These are phyloP conservation scores for Lactarius akahatsu DNA, from an alignment of 768 basidiomycete genomes.

Conservation along the genomic window DNA sequence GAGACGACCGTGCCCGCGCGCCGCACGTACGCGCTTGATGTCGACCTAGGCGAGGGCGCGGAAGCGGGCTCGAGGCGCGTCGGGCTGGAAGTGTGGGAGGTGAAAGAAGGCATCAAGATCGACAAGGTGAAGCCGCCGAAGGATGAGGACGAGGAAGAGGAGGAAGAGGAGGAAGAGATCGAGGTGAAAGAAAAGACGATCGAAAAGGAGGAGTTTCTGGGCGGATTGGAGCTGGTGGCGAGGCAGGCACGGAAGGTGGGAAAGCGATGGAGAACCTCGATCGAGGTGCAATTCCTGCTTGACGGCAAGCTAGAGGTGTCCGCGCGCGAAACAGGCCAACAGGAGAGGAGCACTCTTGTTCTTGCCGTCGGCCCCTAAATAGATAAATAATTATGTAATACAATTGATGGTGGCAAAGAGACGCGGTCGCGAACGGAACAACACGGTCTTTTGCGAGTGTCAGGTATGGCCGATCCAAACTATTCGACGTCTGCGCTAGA, in stretches of 20 bases:
- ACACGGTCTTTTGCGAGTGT: neutral
- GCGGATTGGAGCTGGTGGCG: conserved; percentile 38
- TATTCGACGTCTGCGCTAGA: neutral
- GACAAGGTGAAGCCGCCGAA: conserved; percentile 55
- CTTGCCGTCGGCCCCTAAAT: neutral
- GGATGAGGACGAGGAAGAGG: conserved; percentile 48
- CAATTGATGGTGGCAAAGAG: neutral
- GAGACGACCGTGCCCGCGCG: conserved; percentile 74
- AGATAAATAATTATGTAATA: neutral
- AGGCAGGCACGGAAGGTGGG: conserved; percentile 43
- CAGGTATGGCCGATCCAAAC: neutral
- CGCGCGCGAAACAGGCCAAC: conserved; percentile 41
- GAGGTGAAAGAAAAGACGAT: conserved; percentile 64
- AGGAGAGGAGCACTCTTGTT: conserved; percentile 33
- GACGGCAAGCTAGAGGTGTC: conserved; percentile 41
- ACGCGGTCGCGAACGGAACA: neutral
- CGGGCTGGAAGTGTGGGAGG: conserved; percentile 77
- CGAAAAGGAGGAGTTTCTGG: conserved; percentile 53
- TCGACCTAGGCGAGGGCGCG: conserved; percentile 44
- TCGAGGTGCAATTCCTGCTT: conserved; percentile 48
- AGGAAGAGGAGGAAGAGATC: conserved; percentile 58
- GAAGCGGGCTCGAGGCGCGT: conserved; percentile 42
- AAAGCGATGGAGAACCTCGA: conserved; percentile 50
- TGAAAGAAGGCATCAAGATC: conserved; percentile 61
- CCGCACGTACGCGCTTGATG: conserved; percentile 57